phyloP scores from a whole-genome alignment of 257 asterid species.

The Solanum etuberosum region DNA sequence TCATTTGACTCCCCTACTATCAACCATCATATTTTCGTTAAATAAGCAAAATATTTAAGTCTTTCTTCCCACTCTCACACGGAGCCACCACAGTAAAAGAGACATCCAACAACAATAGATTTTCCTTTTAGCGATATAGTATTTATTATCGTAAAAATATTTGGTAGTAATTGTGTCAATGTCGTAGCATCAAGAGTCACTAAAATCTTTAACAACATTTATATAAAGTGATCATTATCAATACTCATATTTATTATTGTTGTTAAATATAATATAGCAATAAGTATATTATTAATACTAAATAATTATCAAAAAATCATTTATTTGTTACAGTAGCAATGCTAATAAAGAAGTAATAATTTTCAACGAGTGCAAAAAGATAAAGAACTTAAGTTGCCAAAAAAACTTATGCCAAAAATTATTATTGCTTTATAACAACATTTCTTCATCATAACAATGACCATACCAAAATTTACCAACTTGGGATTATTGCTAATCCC shows the following conservation, averaged over 20 bases:
- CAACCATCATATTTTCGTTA: background rate
- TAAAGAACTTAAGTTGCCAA: background rate
- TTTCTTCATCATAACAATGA: background rate
- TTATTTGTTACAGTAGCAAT: background rate
- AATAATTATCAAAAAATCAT: too few species aligned
- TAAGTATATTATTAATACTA: too few species aligned
- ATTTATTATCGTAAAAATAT: too few species aligned
- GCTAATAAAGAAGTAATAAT: background rate
- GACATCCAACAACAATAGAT: too few species aligned
- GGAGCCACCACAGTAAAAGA: background rate
- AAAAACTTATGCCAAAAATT: background rate
- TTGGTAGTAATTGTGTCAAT: background rate
- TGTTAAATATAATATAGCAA: too few species aligned
- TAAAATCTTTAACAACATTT: too few species aligned
- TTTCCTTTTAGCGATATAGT: background rate
- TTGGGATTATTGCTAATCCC: background rate
- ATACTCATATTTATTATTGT: too few species aligned
- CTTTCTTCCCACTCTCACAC: background rate
- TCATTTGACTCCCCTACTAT: background rate
- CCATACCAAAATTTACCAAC: background rate
- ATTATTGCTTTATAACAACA: background rate
- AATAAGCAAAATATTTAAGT: background rate
- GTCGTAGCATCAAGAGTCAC: fast-evolving
- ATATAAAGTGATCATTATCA: background rate
- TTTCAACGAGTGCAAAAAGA: background rate